Evolutionary conservation across 129 eudicot genomes (phyloP).

Genomic region (Silybum marianum): DNA sequence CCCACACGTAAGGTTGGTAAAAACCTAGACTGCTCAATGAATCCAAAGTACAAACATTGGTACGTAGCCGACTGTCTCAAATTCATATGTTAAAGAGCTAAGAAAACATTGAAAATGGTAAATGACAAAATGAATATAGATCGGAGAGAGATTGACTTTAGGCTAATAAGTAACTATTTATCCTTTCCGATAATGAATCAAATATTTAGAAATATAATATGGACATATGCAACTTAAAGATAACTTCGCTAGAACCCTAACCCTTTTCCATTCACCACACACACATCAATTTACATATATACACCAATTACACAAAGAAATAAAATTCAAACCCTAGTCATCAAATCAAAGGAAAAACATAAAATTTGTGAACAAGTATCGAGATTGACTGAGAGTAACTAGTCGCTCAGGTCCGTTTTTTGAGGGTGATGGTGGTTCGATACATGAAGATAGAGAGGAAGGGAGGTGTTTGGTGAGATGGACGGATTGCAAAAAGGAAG

Average conservation of each 20-base stretch:
- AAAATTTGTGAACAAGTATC: neutral
- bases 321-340: neutral
- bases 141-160: neutral
- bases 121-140: neutral
- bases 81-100: slow-evolving; percentile 88
- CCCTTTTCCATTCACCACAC: neutral
- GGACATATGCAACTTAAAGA: neutral
- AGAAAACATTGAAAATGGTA: slow-evolving; percentile 19
- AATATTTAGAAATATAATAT: neutral
- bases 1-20: slow-evolving; percentile 89
- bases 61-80: slow-evolving; percentile 92
- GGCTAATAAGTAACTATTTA: neutral
- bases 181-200: neutral
- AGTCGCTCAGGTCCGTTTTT: neutral
- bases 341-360: neutral
- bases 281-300: neutral
- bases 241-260: neutral
- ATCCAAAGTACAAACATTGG: slow-evolving; percentile 79
- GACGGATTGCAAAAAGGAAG: no score
- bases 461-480: neutral
- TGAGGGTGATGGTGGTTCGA: neutral
- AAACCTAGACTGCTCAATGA: slow-evolving; percentile 46
- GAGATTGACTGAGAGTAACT: neutral
- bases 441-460: neutral
- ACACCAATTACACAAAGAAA: neutral